Percentiles rank a stretch among this genome's conserved stretches.
Conservation (phyloP, 2,329 filamentous ascomycete species). For the Colletotrichum nymphaeae region DNA sequence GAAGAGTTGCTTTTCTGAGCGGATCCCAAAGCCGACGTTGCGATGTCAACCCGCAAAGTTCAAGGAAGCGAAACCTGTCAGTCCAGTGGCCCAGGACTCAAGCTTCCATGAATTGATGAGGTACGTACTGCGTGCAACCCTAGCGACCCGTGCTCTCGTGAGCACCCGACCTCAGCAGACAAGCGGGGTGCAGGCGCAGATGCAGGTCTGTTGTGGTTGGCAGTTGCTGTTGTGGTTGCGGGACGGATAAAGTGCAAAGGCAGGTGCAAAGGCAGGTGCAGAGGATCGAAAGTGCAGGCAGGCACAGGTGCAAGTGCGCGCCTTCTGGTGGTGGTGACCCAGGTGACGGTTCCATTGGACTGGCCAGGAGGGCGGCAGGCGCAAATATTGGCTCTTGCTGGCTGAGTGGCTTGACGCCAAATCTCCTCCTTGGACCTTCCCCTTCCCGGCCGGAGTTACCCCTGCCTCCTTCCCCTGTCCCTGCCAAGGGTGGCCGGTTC, state of each 20-base stretch:
- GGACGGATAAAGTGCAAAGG: too few species aligned
- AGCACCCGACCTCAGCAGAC: not conserved
- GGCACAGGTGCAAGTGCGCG: not conserved
- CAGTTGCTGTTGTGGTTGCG: too few species aligned
- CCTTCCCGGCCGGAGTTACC: slow-evolving; percentile 15
- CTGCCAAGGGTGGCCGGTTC: slow-evolving; percentile 15
- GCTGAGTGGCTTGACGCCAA: slow-evolving; percentile 34
- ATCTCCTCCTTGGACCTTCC: slow-evolving; percentile 28
- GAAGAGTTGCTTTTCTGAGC: not conserved
- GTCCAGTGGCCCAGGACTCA: not conserved
- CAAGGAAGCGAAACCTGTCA: not conserved
- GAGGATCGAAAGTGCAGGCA: not conserved
- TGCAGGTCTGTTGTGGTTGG: too few species aligned
- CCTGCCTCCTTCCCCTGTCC: slow-evolving; percentile 22
- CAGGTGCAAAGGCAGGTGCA: not conserved
- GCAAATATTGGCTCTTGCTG: not conserved
- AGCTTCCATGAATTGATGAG: not conserved
- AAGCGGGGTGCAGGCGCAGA: not conserved
- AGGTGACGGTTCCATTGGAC: not conserved
- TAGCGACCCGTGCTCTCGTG: not conserved
- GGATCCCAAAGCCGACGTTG: not conserved
- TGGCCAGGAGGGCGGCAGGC: not conserved
- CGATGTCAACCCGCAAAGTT: not conserved
- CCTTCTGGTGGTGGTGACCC: not conserved
- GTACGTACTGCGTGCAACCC: not conserved